phyloP scores from a whole-genome alignment of 1,139 yeast species.

The Taphrina wiesneri region DNA sequence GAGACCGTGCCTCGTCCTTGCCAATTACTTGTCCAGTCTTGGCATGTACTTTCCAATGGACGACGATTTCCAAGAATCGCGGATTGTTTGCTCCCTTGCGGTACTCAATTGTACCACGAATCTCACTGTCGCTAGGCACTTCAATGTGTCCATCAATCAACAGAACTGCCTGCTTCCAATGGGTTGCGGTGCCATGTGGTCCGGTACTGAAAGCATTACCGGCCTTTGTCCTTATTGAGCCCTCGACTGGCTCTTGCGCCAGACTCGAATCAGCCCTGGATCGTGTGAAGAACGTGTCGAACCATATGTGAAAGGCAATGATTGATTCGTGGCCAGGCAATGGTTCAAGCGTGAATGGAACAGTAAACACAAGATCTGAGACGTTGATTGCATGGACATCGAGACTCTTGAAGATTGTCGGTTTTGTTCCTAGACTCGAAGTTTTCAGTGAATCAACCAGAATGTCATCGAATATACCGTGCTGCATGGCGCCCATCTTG shows the following conservation, averaged over 20 bases:
- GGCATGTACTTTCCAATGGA: slow-evolving; percentile 44
- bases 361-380: slow-evolving; percentile 52
- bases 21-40: neutral
- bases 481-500: slow-evolving; percentile 52
- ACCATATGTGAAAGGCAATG: slow-evolving; percentile 40
- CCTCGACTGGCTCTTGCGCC: slow-evolving; percentile 17
- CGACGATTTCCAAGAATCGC: slow-evolving; percentile 67
- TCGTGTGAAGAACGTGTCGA: slow-evolving; percentile 41
- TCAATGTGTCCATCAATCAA: slow-evolving; percentile 36
- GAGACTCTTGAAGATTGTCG: slow-evolving; percentile 57
- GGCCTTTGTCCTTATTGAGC: slow-evolving; percentile 37
- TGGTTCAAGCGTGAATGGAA: slow-evolving; percentile 33
- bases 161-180: slow-evolving; percentile 45
- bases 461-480: slow-evolving; percentile 52
- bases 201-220: slow-evolving; percentile 71
- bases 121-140: slow-evolving; percentile 33
- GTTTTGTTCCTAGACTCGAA: slow-evolving; percentile 54
- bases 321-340: slow-evolving; percentile 34
- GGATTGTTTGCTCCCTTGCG: slow-evolving; percentile 46
- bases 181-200: slow-evolving; percentile 66
- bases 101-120: slow-evolving; percentile 38
- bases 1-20: neutral
- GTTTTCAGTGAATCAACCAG: slow-evolving; percentile 63
- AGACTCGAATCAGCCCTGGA: slow-evolving; percentile 35
- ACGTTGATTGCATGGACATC: slow-evolving; percentile 61